Evolutionary conservation across 2,329 filamentous ascomycete species (phyloP).

Genomic region (Pyrenophora seminiperda): DNA sequence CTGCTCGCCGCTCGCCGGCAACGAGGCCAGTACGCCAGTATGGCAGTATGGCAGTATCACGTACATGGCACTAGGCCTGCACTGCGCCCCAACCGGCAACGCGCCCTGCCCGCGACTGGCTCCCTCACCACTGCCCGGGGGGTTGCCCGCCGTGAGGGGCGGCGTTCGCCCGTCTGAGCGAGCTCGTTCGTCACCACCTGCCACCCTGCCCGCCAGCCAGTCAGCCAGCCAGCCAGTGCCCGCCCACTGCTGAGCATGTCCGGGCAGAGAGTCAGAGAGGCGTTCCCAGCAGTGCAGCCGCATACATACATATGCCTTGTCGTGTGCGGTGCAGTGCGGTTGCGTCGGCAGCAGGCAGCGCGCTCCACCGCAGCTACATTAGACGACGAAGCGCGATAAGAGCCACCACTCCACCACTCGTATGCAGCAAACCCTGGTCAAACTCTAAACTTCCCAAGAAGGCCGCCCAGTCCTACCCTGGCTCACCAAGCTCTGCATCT

Average conservation of each 20-base stretch:
- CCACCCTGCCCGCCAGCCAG: too few species aligned
- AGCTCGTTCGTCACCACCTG: constrained; percentile 9
- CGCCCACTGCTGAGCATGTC: too few species aligned
- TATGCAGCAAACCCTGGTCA: background rate
- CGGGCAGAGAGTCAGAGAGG: too few species aligned
- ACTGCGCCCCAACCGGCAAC: background rate
- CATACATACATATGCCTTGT: background rate
- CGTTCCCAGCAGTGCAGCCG: background rate
- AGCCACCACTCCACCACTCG: constrained; percentile 9
- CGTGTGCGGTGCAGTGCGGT: constrained; percentile 11
- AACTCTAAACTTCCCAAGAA: constrained; percentile 12
- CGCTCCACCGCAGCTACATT: constrained; percentile 6
- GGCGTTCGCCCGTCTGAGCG: constrained; percentile 4
- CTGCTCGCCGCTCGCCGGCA: too few species aligned
- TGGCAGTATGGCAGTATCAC: too few species aligned
- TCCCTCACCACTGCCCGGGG: background rate
- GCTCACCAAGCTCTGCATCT: constrained; percentile 5
- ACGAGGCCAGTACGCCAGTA: too few species aligned
- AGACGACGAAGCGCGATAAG: constrained; percentile 31
- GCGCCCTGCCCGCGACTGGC: too few species aligned
- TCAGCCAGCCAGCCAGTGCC: background rate
- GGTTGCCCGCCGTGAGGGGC: constrained; percentile 11
- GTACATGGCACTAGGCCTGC: background rate
- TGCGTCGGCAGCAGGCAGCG: constrained; percentile 10
- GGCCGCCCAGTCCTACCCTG: background rate